phyloP scores from a whole-genome alignment of 805 yeast genomes.

The Kuraishia capsulata region DNA sequence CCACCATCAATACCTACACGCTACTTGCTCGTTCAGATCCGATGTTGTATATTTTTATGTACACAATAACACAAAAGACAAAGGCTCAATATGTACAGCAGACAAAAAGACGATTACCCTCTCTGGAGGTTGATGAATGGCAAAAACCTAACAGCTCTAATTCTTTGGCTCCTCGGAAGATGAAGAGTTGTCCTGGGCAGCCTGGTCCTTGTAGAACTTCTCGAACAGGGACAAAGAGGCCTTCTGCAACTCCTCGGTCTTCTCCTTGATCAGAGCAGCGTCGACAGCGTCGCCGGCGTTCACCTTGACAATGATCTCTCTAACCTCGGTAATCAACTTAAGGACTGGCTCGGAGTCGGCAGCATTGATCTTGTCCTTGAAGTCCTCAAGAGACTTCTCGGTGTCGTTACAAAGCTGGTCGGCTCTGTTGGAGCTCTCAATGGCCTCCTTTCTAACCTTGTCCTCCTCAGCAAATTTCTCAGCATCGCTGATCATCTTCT shows the following conservation, averaged over 20 bases:
- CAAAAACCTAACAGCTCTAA: constrained; percentile 1
- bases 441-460: constrained; percentile 45
- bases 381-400: constrained; percentile 75
- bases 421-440: constrained; percentile 70
- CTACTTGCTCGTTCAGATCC: no score
- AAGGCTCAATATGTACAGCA: constrained; percentile 1
- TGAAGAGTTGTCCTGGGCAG: not conserved
- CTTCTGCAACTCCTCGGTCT: constrained; percentile 69
- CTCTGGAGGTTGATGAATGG: not conserved
- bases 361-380: constrained; percentile 49
- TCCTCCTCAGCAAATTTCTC: constrained; percentile 53
- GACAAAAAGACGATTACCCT: not conserved
- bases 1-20: no score
- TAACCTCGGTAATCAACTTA: constrained; percentile 47
- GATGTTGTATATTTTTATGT: no score
- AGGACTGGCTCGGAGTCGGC: constrained; percentile 39
- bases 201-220: constrained; percentile 44
- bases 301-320: constrained; percentile 57
- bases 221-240: constrained; percentile 71
- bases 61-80: no score
- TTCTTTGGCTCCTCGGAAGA: constrained; percentile 12
- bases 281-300: constrained; percentile 42
- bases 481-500: constrained; percentile 57
- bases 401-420: constrained; percentile 81
- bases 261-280: constrained; percentile 46